Conservation (phyloP, 805 yeast genomes). For the Candida adriatica region DNA sequence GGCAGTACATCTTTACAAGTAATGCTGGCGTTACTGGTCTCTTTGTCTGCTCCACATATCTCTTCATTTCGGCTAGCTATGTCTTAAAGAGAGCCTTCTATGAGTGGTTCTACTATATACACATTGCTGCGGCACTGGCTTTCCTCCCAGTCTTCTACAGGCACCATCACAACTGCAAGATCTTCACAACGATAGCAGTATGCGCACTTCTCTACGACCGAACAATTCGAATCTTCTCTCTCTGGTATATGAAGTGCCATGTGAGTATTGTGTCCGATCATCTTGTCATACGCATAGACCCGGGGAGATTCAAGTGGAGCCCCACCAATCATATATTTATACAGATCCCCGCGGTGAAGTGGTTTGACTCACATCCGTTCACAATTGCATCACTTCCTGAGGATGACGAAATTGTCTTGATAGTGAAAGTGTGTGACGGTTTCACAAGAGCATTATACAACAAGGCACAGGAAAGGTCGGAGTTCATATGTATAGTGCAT, state of each 20-base stretch:
- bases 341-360: constrained; percentile 15
- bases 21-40: constrained; percentile 13
- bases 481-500: constrained; percentile 18
- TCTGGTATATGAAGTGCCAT: constrained; percentile 14
- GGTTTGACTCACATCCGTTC: constrained; percentile 24
- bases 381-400: constrained; percentile 19
- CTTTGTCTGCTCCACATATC: constrained; percentile 7
- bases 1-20: constrained; percentile 14
- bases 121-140: constrained; percentile 11
- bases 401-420: constrained; percentile 6
- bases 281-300: too few relatives aligned
- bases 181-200: constrained; percentile 15
- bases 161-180: constrained; percentile 22
- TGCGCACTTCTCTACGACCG: constrained; percentile 17
- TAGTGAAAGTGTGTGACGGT: constrained; percentile 19
- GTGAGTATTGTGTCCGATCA: constrained; percentile 2
- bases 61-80: constrained; percentile 10
- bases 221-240: constrained; percentile 8
- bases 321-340: constrained; percentile 22
- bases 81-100: constrained; percentile 15
- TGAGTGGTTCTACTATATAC: constrained; percentile 19
- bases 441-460: constrained; percentile 18
- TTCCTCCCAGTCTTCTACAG: constrained; percentile 21
- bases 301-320: constrained; percentile 16
- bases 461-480: constrained; percentile 1